These are phyloP conservation scores for Sugiyamaella qingdaonensis DNA, from an alignment of 805 yeast genomes.

Conservation along the genomic window DNA sequence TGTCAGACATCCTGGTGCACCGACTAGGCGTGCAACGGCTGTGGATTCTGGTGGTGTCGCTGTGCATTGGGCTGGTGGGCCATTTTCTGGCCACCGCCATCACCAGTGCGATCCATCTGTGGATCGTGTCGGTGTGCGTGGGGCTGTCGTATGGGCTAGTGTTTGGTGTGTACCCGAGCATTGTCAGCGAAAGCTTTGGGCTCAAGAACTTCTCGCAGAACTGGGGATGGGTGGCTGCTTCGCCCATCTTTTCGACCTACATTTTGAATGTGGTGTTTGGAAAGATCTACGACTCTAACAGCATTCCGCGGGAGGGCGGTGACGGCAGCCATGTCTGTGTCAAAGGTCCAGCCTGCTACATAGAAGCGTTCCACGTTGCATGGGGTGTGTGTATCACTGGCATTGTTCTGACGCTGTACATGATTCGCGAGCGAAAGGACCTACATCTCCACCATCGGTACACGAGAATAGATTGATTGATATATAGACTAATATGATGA, in stretches of 20 bases:
- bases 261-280: slow-evolving; percentile 62
- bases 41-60: slow-evolving; percentile 54
- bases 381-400: slow-evolving; percentile 8
- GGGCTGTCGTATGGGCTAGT: slow-evolving; percentile 72
- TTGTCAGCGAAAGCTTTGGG: slow-evolving; percentile 68
- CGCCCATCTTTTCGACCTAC: slow-evolving; percentile 61
- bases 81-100: slow-evolving; percentile 44
- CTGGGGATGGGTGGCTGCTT: slow-evolving; percentile 66
- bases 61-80: slow-evolving; percentile 43
- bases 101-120: slow-evolving; percentile 31
- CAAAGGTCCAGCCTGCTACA: slow-evolving; percentile 21
- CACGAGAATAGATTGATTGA: not conserved
- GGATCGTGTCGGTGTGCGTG: slow-evolving; percentile 49
- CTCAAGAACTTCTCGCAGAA: slow-evolving; percentile 60
- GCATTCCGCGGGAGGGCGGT: slow-evolving; percentile 10
- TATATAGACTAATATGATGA: not conserved
- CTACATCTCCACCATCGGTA: not conserved
- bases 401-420: slow-evolving; percentile 11
- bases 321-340: slow-evolving; percentile 14
- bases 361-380: slow-evolving; percentile 17
- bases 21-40: slow-evolving; percentile 46
- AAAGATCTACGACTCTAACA: slow-evolving; percentile 50
- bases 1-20: slow-evolving; percentile 55
- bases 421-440: slow-evolving; percentile 10
- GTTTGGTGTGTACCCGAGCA: slow-evolving; percentile 67